Conservation (phyloP, 768 basidiomycete genomes). For the Daedalea quercina region DNA sequence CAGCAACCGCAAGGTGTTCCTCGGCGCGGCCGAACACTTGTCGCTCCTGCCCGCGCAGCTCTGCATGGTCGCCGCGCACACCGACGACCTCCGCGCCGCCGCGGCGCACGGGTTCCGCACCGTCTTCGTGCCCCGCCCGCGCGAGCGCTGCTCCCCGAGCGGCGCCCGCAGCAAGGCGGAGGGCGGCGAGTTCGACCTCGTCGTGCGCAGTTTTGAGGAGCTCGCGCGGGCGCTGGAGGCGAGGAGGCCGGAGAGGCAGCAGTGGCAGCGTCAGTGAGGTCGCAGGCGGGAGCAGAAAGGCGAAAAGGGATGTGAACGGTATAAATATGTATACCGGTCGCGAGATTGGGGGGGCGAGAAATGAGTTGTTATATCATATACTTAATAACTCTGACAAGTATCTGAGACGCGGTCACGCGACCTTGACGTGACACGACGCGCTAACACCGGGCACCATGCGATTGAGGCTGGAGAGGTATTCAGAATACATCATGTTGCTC, state of each 20-base stretch:
- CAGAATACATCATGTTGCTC: too few relatives aligned
- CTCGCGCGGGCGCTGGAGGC: constrained; percentile 27
- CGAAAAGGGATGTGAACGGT: too few relatives aligned
- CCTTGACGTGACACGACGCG: too few relatives aligned
- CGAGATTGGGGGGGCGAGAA: too few relatives aligned
- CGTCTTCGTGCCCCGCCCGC: constrained; percentile 45
- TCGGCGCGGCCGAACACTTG: constrained; percentile 42
- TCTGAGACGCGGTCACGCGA: too few relatives aligned
- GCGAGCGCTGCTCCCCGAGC: constrained; percentile 37
- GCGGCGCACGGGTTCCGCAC: constrained; percentile 45
- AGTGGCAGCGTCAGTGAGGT: background rate
- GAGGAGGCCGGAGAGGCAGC: background rate
- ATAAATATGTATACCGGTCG: too few relatives aligned
- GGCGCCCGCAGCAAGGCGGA: constrained; percentile 36
- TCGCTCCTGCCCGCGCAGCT: constrained; percentile 38
- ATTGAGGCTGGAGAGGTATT: too few relatives aligned
- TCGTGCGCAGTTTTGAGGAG: constrained; percentile 45
- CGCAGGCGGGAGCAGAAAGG: too few relatives aligned
- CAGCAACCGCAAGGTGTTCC: constrained; percentile 48
- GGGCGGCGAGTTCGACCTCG: constrained; percentile 53
- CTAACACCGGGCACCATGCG: too few relatives aligned
- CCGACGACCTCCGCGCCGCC: constrained; percentile 42
- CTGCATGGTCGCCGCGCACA: constrained; percentile 64
- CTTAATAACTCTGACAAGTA: too few relatives aligned
- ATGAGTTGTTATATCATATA: too few relatives aligned